These are phyloP conservation scores for Gnomoniopsis sp. DNA, from an alignment of 2,329 filamentous ascomycete genomes.

Conservation along the genomic window DNA sequence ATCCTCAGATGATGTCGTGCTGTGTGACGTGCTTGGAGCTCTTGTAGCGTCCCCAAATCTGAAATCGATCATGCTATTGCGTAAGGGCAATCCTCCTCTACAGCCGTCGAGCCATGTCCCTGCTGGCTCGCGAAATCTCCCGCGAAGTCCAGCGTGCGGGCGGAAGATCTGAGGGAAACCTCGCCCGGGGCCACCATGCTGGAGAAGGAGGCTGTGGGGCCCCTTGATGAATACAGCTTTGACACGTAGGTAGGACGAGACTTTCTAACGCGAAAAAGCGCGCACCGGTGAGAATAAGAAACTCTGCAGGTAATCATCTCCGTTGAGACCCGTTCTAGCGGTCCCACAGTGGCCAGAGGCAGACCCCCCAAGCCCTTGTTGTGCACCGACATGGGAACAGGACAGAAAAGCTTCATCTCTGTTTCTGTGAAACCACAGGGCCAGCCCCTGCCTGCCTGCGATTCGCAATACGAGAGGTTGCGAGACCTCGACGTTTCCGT, in stretches of 20 bases:
- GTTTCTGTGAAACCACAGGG: not conserved
- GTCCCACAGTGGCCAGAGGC: not conserved
- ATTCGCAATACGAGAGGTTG: not conserved
- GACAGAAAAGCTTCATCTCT: not conserved
- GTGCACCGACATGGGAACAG: not conserved
- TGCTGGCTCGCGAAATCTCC: not conserved
- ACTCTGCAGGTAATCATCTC: too few relatives aligned
- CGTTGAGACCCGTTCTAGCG: too few relatives aligned
- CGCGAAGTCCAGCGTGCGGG: not conserved
- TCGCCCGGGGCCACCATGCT: not conserved
- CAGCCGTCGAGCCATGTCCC: not conserved
- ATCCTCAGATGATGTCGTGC: not conserved
- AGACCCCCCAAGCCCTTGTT: not conserved
- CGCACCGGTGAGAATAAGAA: not conserved
- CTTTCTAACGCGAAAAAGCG: not conserved
- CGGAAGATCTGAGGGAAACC: not conserved
- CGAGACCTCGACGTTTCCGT: not conserved
- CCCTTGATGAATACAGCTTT: not conserved
- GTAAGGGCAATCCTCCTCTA: not conserved
- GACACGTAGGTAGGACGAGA: not conserved
- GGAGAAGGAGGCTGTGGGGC: not conserved
- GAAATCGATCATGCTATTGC: not conserved
- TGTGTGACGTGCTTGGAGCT: not conserved
- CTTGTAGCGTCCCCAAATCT: not conserved
- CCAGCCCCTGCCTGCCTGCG: not conserved